Percentiles rank a stretch among this genome's conserved stretches.
Evolutionary conservation across 805 yeast species (phyloP).

Genomic region (Blastobotrys peoriensis): DNA sequence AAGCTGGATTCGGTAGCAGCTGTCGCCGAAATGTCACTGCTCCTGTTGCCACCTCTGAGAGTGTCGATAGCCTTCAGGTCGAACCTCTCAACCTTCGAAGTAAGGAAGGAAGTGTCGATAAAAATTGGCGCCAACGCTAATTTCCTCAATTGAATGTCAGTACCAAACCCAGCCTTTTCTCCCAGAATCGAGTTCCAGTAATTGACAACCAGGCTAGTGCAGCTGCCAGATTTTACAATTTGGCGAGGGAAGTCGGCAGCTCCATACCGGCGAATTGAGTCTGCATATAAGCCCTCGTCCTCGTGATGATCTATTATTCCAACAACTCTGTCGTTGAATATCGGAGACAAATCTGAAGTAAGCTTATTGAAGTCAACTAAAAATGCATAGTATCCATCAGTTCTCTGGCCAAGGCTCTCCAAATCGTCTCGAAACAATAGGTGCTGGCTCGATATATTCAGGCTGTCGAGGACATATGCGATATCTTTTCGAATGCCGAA

Average conservation of each 20-base stretch:
- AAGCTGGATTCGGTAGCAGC: background rate
- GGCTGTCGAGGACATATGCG: conserved; percentile 41
- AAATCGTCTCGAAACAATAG: conserved; percentile 69
- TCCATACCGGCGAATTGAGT: conserved; percentile 30
- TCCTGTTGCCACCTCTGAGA: conserved; percentile 28
- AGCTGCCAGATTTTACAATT: conserved; percentile 64
- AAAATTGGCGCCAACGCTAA: conserved; percentile 63
- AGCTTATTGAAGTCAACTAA: conserved; percentile 81
- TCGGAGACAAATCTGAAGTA: conserved; percentile 40
- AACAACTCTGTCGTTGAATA: conserved; percentile 39
- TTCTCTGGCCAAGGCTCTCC: conserved; percentile 14
- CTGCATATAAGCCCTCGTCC: conserved; percentile 48
- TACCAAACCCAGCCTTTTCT: conserved; percentile 13
- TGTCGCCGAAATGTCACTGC: background rate
- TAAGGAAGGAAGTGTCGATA: conserved; percentile 69
- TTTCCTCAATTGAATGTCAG: conserved; percentile 29
- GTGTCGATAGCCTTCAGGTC: conserved; percentile 45
- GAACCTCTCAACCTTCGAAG: conserved; percentile 48
- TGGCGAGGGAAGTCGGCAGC: conserved; percentile 46
- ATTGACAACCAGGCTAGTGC: conserved; percentile 67
- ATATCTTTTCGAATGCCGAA: conserved; percentile 68
- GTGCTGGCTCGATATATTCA: conserved; percentile 42
- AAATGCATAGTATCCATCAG: conserved; percentile 35
- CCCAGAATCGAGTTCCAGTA: conserved; percentile 36
- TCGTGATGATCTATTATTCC: conserved; percentile 86